Evolutionary conservation across 2,329 filamentous ascomycete genomes (phyloP), one percentile per base, ranked within the genome.

Genomic region (Ceratocystis cacaofunesta): DNA sequence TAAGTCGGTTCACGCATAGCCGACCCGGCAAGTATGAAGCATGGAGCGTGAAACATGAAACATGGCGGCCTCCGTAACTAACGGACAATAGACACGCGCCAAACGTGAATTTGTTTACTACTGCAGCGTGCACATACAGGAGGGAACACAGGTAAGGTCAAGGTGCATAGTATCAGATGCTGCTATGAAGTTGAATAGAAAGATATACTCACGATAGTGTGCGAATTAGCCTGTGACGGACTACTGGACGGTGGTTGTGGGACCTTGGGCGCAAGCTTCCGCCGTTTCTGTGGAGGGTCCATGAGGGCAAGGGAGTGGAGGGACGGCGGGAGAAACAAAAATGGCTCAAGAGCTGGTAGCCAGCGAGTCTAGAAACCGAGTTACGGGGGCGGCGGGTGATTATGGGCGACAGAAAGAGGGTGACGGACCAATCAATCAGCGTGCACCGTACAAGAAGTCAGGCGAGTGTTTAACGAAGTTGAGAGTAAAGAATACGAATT

Each of bases 201-300:
- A 22, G 52, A 25, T 44, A 50, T 65, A 67, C 66, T 67, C 66
- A 67, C 66, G 63, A 63, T 57, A 36, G 43, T 52, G 22, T 65
- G 63, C 46, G 63, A 52, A 63, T 36, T 65, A 43, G 63, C 60
- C 30, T 67, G 66, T 22, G 66, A 60, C 28, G 66, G 66, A 25
- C 66, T 64, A 36, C 36, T 67, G 28, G 66, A 32, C 22, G 61
- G 32, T 7, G 65, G 44, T 36, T 65, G 66, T 50, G 66, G 58
- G 17, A 64, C 74, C 70, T 77, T 78, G 44, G 76, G 76, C 70
- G 76, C 76, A 72, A 78, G 72, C 72, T 77, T 77, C 70, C 76
- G 74, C 71, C 75, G 75, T 68, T 78, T 78, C 67, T 70, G 75
- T 58, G 74, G 75, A 68, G 75, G 76, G 72, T 78, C 76, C 76